These are phyloP conservation scores for Trametes sp. DNA, from an alignment of 1,284 basidiomycete genomes.

Conservation along the genomic window DNA sequence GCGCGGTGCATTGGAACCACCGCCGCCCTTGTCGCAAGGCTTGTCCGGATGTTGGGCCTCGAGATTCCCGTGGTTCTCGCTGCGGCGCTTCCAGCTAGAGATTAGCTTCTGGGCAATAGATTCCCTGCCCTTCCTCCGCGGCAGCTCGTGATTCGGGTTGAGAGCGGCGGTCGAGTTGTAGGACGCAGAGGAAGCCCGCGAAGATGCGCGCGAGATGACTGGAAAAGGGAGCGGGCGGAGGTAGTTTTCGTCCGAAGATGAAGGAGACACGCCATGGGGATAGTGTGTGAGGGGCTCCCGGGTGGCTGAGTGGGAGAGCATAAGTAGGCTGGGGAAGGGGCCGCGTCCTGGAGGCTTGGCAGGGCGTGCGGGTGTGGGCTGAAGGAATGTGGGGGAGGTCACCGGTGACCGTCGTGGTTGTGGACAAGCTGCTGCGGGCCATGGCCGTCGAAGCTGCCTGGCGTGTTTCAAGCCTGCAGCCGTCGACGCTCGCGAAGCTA, in stretches of 20 bases:
- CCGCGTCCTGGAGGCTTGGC: background rate
- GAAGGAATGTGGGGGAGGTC: conserved; percentile 29
- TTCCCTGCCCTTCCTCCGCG: background rate
- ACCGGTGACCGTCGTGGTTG: conserved; percentile 30
- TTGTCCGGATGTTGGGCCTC: conserved; percentile 28
- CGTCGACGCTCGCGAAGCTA: conserved; percentile 8
- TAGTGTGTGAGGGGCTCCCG: conserved; percentile 31
- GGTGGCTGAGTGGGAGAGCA: conserved; percentile 33
- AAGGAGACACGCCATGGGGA: conserved; percentile 25
- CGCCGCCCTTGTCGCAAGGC: conserved; percentile 24
- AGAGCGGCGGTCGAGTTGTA: conserved; percentile 38
- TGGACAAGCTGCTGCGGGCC: conserved; percentile 22
- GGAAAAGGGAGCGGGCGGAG: conserved; percentile 29
- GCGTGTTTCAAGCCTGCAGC: conserved; percentile 14
- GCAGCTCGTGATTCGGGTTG: conserved; percentile 25
- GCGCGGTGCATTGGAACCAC: conserved; percentile 11
- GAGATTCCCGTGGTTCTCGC: conserved; percentile 25
- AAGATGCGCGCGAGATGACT: conserved; percentile 33
- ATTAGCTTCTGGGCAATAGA: conserved; percentile 32
- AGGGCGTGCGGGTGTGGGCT: conserved; percentile 16
- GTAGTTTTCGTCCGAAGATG: conserved; percentile 29
- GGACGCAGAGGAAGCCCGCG: conserved; percentile 35
- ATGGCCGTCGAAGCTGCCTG: background rate
- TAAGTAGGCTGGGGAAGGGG: conserved; percentile 18
- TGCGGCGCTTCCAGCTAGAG: conserved; percentile 29